Evolutionary conservation across 1,284 basidiomycete species (phyloP).

Genomic region (Neotropicomus parvogracilis): DNA sequence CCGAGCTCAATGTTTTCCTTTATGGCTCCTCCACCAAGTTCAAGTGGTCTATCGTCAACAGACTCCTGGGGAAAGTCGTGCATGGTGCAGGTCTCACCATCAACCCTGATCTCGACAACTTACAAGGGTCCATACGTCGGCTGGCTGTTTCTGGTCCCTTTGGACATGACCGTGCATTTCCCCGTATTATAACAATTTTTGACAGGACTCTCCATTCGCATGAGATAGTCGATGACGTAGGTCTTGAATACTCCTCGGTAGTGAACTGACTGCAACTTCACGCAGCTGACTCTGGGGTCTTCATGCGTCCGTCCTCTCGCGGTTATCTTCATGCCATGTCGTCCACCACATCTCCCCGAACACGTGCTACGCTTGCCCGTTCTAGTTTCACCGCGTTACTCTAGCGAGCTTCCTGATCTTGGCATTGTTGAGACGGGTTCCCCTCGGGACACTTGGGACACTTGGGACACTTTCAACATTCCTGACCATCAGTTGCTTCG

Average conservation of each 20-base stretch:
- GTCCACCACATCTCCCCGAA: constrained; percentile 40
- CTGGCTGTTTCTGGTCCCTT: constrained; percentile 25
- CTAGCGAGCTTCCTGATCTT: constrained; percentile 33
- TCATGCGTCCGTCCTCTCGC: constrained; percentile 55
- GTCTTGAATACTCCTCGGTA: constrained; percentile 35
- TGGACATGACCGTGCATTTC: constrained; percentile 24
- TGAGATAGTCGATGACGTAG: constrained; percentile 41
- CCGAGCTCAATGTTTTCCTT: constrained; percentile 55
- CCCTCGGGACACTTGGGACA: constrained; percentile 49
- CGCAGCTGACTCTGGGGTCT: constrained; percentile 40
- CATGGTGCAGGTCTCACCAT: constrained; percentile 28
- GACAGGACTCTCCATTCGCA: constrained; percentile 47
- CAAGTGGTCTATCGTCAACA: constrained; percentile 58
- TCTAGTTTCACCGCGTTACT: constrained; percentile 36
- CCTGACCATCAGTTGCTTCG: constrained; percentile 41
- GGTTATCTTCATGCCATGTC: constrained; percentile 58
- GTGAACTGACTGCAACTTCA: constrained; percentile 42
- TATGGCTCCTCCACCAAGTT: constrained; percentile 55
- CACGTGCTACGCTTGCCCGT: constrained; percentile 63
- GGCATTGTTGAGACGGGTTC: constrained; percentile 34
- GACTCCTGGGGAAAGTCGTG: constrained; percentile 46
- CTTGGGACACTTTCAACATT: constrained; percentile 48
- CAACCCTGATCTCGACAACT: constrained; percentile 14
- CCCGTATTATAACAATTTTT: constrained; percentile 43
- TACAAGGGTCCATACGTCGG: constrained; percentile 24